Base-by-base conservation (phyloP, 768 basidiomycete genomes). In the Gelatoporia subvermispora region DNA sequence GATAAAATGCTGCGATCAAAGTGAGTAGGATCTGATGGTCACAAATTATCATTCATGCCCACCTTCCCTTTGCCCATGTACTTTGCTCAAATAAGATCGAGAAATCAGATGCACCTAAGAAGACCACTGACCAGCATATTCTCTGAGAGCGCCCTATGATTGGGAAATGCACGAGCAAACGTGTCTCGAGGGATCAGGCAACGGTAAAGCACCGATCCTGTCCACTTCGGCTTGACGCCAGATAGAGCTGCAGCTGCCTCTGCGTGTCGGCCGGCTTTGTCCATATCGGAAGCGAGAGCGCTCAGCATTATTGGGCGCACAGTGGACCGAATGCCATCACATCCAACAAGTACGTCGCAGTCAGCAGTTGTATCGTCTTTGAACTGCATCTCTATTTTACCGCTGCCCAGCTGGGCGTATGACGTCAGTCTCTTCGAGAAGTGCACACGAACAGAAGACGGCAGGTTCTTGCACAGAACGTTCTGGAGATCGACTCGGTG, bases 131-230 rank as follows among this genome's bases (percentile, higher is more conserved):
- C 68, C 20, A 37, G 16, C 24, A 54, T 45, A 72, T 60, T 20
- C 68, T 60, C 21, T 13, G 28, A 7, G 28, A 31, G 28, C 28
- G 28, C 28, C 13, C 28, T 31, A 13, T 31, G 28, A 31, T 13
- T 13, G 28, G 28, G 28, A 31, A 31, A 31, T 31, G 5, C 28
- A 31, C 28, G 28, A 5, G 28, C 28, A 31, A 31, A 31, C 13
- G 28, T 13, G 13, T 5, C 28, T 13, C 28, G 13, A 8, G 70
- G 71, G 22, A 78, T 72, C 9, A 78, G 62, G 1, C 72, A 71
- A 43, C 77, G 62, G 52, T 77, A 77, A 4, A 69, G 73, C 23
- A 71, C 65, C 1, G 67, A 72, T 9, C 75, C 74, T 35, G 70
- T 74, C 68, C 68, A 77, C 17, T 71, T 57, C 0, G 77, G 75